These are phyloP conservation scores for Schizonepeta tenuifolia DNA, from an alignment of 257 asterid species.

Conservation along the genomic window DNA sequence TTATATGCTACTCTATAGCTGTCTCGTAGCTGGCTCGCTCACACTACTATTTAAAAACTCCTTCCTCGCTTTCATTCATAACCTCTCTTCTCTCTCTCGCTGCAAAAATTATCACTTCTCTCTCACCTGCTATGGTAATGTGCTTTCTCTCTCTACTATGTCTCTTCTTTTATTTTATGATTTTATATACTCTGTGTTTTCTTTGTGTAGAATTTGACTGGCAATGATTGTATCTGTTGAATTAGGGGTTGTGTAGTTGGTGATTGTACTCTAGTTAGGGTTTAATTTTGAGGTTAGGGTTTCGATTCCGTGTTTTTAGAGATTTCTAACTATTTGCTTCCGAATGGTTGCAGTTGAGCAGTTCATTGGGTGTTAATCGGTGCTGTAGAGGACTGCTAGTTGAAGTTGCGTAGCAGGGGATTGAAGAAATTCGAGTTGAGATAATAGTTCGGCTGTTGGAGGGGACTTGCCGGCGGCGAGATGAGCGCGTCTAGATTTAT, in stretches of 20 bases:
- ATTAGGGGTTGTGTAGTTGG: constrained; percentile 30
- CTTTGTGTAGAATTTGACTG: constrained; percentile 17
- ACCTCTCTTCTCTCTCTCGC: constrained; percentile 21
- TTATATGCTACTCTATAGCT: constrained; percentile 35
- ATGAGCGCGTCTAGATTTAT: constrained; percentile 73
- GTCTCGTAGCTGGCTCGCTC: constrained; percentile 48
- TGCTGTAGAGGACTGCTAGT: constrained; percentile 22
- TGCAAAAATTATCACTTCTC: not conserved
- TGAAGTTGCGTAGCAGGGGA: not conserved
- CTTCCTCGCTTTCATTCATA: not conserved
- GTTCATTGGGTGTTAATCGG: not conserved
- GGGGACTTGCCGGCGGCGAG: constrained; percentile 32
- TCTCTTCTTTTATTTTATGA: not conserved
- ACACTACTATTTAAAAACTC: constrained; percentile 16
- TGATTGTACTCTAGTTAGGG: constrained; percentile 27
- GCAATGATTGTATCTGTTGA: constrained; percentile 31
- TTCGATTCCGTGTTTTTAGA: constrained; percentile 29
- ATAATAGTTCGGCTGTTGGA: constrained; percentile 30
- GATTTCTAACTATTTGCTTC: not conserved
- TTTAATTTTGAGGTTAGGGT: constrained; percentile 30
- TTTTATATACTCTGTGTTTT: constrained; percentile 9
- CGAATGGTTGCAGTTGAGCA: constrained; percentile 24
- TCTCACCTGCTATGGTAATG: constrained; percentile 7
- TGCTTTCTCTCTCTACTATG: constrained; percentile 36
- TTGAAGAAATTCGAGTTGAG: constrained; percentile 22